These are phyloP conservation scores for Shiraia sp. DNA, from an alignment of 2,329 filamentous ascomycete species.

Conservation along the genomic window DNA sequence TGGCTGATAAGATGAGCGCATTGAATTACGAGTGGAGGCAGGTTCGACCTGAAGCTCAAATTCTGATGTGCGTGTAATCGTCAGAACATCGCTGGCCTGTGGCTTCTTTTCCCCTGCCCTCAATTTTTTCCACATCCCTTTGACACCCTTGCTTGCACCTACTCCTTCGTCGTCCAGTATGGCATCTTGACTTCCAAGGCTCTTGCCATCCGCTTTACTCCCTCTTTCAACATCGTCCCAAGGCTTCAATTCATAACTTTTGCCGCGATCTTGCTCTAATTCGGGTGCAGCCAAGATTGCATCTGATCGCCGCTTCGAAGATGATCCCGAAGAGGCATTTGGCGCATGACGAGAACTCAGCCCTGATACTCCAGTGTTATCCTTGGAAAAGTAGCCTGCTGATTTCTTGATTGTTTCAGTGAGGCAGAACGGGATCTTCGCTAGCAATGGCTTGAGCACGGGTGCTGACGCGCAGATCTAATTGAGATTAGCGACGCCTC, in stretches of 20 bases:
- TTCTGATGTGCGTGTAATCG: conserved; percentile 23
- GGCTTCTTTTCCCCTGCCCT: conserved; percentile 1
- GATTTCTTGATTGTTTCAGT: conserved; percentile 17
- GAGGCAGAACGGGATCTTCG: conserved; percentile 29
- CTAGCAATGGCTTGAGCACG: conserved; percentile 34
- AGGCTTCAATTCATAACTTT: conserved; percentile 27
- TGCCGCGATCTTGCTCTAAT: conserved; percentile 12
- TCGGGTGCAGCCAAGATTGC: conserved; percentile 15
- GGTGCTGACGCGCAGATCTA: conserved; percentile 38
- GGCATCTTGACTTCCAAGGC: conserved; percentile 6
- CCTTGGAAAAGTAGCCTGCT: conserved; percentile 1
- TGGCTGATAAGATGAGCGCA: not conserved
- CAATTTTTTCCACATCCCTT: conserved; percentile 19
- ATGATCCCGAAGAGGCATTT: conserved; percentile 6
- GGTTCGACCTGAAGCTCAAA: conserved; percentile 18
- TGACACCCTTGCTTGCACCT: not conserved
- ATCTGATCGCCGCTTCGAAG: conserved; percentile 18
- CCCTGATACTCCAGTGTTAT: conserved; percentile 1
- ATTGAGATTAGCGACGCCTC: not conserved
- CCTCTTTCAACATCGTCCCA: conserved; percentile 20
- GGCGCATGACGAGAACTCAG: conserved; percentile 2
- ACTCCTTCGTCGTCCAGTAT: conserved; percentile 7
- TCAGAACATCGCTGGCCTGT: conserved; percentile 15
- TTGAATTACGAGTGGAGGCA: conserved; percentile 4
- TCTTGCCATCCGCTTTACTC: not conserved